These are phyloP conservation scores for Eucalyptus curtisii DNA, from an alignment of 345 rosid species.

Conservation along the genomic window DNA sequence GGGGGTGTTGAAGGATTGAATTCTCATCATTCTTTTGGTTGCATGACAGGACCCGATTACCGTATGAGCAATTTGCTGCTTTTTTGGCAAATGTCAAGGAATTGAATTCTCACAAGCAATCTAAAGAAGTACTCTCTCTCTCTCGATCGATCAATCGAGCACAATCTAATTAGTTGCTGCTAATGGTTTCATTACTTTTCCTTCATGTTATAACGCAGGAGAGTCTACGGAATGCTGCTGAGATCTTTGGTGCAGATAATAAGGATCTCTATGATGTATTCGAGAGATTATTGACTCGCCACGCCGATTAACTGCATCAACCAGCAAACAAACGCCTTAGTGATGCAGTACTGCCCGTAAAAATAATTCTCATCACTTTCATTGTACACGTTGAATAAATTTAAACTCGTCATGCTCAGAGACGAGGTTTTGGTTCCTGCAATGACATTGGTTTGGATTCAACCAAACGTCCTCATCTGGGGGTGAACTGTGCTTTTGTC, in stretches of 20 bases:
- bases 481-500: neutral
- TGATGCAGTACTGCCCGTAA: neutral
- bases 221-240: slow-evolving; percentile 73
- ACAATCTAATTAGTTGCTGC: neutral
- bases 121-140: slow-evolving; percentile 44
- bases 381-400: neutral
- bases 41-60: slow-evolving; percentile 49
- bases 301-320: slow-evolving; percentile 18
- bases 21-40: neutral
- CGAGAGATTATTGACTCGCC: slow-evolving; percentile 71
- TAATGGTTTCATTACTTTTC: neutral
- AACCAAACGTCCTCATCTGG: neutral
- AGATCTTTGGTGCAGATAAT: slow-evolving; percentile 73
- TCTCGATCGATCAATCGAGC: neutral
- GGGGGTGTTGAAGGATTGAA: neutral
- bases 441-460: neutral
- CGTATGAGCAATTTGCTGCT: slow-evolving; percentile 89
- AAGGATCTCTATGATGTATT: slow-evolving; percentile 70
- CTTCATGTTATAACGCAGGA: slow-evolving; percentile 29
- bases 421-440: neutral
- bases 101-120: slow-evolving; percentile 81
- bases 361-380: neutral
- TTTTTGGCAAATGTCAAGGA: slow-evolving; percentile 90
- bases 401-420: neutral
- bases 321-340: neutral